phyloP scores from a whole-genome alignment of 352 stramenopile genomes.

The Globisporangium polare region DNA sequence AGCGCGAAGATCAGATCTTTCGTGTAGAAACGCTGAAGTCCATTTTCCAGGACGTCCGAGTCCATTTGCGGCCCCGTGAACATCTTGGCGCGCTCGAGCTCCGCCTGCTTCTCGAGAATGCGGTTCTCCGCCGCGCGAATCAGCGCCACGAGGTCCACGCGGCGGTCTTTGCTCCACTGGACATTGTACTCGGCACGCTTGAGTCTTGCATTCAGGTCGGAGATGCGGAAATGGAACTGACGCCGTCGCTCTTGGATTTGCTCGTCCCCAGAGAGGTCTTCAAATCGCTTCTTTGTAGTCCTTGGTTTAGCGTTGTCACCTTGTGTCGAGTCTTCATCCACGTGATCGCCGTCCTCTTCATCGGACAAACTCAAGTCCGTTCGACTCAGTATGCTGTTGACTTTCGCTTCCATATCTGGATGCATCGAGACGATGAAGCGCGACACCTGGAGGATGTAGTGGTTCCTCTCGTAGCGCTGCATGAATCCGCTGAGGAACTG shows the following conservation, averaged over 20 bases:
- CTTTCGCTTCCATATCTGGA: constrained; percentile 41
- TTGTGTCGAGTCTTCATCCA: constrained; percentile 3
- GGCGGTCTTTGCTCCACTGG: constrained; percentile 68
- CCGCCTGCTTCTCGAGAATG: constrained; percentile 77
- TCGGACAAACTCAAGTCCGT: not conserved
- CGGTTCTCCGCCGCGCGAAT: constrained; percentile 62
- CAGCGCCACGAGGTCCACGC: constrained; percentile 62
- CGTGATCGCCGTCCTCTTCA: not conserved
- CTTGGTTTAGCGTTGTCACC: constrained; percentile 9
- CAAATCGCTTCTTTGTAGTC: constrained; percentile 27
- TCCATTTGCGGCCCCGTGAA: constrained; percentile 76
- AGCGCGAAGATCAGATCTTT: too few species aligned
- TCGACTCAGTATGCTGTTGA: constrained; percentile 44
- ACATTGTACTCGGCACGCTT: constrained; percentile 73
- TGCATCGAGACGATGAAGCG: constrained; percentile 55
- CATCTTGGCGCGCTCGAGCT: constrained; percentile 62
- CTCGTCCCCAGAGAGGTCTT: constrained; percentile 49
- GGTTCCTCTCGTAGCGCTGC: constrained; percentile 66
- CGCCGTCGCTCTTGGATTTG: constrained; percentile 48
- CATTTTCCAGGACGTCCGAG: constrained; percentile 69
- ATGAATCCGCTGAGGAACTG: constrained; percentile 79
- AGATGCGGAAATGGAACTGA: constrained; percentile 76
- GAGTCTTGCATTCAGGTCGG: constrained; percentile 46
- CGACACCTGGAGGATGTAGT: constrained; percentile 71
- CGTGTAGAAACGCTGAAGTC: constrained; percentile 71